Percentiles rank a stretch among this genome's conserved stretches.
Conservation (phyloP, 495 filamentous ascomycete species). For the Hypoxylon cercidicola region DNA sequence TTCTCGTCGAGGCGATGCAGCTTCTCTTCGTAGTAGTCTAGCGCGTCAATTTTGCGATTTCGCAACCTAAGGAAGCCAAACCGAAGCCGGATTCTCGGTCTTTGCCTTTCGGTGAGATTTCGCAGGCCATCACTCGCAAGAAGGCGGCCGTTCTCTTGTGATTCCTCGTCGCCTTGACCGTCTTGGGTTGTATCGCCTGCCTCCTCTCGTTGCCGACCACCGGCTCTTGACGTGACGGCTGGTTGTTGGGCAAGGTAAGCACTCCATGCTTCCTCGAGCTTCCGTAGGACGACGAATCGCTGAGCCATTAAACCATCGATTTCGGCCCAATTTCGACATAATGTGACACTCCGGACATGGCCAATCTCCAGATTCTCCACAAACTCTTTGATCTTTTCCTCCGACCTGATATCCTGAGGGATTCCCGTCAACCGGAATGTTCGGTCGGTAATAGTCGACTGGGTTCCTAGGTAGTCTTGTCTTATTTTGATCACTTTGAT, state of each 20-base stretch:
- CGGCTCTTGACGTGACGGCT: neutral
- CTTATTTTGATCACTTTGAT: conserved; percentile 82
- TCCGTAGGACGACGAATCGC: conserved; percentile 70
- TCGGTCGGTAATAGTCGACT: conserved; percentile 92
- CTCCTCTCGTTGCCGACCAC: conserved; percentile 20
- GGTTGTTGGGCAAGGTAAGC: conserved; percentile 61
- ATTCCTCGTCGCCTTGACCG: conserved; percentile 51
- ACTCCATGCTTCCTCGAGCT: conserved; percentile 88
- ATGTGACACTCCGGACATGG: conserved; percentile 87
- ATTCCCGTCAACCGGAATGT: conserved; percentile 94
- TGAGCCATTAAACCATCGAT: conserved; percentile 80
- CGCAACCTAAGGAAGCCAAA: conserved; percentile 81
- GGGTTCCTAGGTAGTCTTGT: conserved; percentile 91
- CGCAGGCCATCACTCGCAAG: conserved; percentile 57
- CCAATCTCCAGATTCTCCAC: conserved; percentile 90
- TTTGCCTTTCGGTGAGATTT: conserved; percentile 45
- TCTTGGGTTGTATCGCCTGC: conserved; percentile 8
- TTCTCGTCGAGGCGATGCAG: conserved; percentile 83
- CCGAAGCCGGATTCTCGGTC: conserved; percentile 80
- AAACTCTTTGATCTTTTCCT: conserved; percentile 85
- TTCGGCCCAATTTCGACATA: conserved; percentile 89
- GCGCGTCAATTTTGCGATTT: conserved; percentile 81
- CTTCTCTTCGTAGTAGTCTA: conserved; percentile 91
- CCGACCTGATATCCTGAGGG: conserved; percentile 78
- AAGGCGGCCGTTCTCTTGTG: conserved; percentile 59